A percentile compares a stretch with the other conserved stretches of the same genome.
Evolutionary conservation across 148 eudicot species (phyloP).

Genomic region (Heliosperma pusillum): DNA sequence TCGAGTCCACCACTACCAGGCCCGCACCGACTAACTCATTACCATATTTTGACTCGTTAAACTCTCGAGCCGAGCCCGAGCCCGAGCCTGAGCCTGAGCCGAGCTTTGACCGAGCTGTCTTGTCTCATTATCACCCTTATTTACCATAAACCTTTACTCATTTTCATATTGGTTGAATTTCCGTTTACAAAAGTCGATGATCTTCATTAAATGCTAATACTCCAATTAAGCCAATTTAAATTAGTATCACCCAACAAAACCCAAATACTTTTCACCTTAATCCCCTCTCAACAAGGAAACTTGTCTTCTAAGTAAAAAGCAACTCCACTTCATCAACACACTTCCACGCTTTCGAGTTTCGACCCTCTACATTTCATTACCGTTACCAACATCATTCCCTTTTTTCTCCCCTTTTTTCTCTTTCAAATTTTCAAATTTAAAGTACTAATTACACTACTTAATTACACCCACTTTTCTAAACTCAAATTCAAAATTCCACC

Average conservation of each 20-base stretch:
- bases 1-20: too few species aligned
- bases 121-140: too few species aligned
- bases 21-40: too few species aligned
- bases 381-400: conserved; percentile 13
- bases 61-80: too few species aligned
- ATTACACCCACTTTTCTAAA: background rate
- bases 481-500: background rate
- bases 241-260: background rate
- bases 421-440: conserved; percentile 27
- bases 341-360: background rate
- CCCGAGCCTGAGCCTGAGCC: too few species aligned
- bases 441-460: conserved; percentile 1
- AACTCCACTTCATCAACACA: background rate
- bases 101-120: too few species aligned
- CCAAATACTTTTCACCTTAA: background rate
- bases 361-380: conserved; percentile 5
- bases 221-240: too few species aligned
- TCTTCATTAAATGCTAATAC: too few species aligned
- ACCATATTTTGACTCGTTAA: too few species aligned
- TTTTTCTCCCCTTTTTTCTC: background rate
- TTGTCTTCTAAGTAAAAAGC: conserved; percentile 18
- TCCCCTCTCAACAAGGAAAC: conserved; percentile 18
- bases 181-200: too few species aligned
- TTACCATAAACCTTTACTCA: too few species aligned
- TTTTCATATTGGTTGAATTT: too few species aligned